These are phyloP conservation scores for Vigna radiata DNA, from an alignment of 306 rosid species.

Conservation along the genomic window DNA sequence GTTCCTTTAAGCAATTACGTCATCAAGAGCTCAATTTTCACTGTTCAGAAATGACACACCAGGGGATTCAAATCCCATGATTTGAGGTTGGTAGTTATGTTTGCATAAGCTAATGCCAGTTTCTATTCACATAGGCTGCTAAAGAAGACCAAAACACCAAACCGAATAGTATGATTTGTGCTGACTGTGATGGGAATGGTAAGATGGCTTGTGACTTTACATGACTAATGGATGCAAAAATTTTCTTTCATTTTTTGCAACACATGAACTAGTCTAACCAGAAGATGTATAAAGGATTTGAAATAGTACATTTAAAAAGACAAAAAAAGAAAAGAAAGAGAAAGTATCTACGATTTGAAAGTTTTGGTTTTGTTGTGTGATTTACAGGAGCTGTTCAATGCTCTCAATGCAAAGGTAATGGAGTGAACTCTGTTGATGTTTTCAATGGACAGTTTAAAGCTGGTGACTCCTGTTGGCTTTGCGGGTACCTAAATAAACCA, in stretches of 20 bases:
- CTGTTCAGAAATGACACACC: too few relatives aligned
- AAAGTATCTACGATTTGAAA: background rate
- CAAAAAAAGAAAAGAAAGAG: too few relatives aligned
- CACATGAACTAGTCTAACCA: background rate
- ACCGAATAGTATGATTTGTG: constrained; percentile 77
- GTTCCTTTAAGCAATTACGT: too few relatives aligned
- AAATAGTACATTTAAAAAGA: background rate
- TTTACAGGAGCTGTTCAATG: constrained; percentile 62
- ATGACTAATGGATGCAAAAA: too few relatives aligned
- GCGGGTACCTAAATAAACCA: constrained; percentile 51
- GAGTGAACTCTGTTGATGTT: constrained; percentile 59
- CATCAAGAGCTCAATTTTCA: too few relatives aligned
- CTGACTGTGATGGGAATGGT: constrained; percentile 90
- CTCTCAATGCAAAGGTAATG: constrained; percentile 66
- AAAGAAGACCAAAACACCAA: constrained; percentile 55
- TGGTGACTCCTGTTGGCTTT: constrained; percentile 66
- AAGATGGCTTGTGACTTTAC: constrained; percentile 26
- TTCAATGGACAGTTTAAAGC: constrained; percentile 63
- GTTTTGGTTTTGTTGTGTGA: constrained; percentile 19
- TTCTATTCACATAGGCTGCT: constrained; percentile 54
- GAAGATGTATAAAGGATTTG: background rate
- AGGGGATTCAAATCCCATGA: too few relatives aligned
- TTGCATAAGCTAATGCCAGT: background rate
- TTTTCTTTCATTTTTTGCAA: too few relatives aligned
- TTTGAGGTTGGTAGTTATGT: background rate